phyloP scores from a whole-genome alignment of 192 early-diverging fungal species.

The Lobulomyces angularis region DNA sequence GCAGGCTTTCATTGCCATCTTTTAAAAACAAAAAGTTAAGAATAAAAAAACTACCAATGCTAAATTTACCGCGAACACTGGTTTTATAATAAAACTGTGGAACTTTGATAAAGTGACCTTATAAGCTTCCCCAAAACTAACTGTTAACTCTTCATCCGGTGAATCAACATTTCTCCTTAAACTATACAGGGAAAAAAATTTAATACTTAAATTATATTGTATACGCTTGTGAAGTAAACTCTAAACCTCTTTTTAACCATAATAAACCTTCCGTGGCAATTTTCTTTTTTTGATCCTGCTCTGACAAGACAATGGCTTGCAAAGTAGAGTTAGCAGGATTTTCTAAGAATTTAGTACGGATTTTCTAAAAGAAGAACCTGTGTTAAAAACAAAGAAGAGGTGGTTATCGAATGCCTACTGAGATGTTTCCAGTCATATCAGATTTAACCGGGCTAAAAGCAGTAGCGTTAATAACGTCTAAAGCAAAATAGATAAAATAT shows the following conservation, averaged over 20 bases:
- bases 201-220: not conserved
- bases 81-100: slow-evolving; percentile 35
- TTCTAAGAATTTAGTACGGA: slow-evolving; percentile 56
- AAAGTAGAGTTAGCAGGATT: slow-evolving; percentile 63
- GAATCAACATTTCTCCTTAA: slow-evolving; percentile 28
- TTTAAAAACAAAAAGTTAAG: not conserved
- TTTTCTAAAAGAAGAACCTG: slow-evolving; percentile 47
- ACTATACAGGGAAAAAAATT: slow-evolving; percentile 10
- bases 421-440: slow-evolving; percentile 88
- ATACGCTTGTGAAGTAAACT: too few species aligned
- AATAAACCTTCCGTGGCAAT: slow-evolving; percentile 81
- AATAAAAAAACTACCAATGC: not conserved
- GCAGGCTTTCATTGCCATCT: slow-evolving; percentile 86
- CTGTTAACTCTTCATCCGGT: slow-evolving; percentile 29
- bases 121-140: slow-evolving; percentile 29
- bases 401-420: slow-evolving; percentile 23
- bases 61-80: slow-evolving; percentile 30
- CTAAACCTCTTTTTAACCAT: slow-evolving; percentile 70
- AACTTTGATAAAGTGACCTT: slow-evolving; percentile 21
- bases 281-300: slow-evolving; percentile 66
- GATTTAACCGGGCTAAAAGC: slow-evolving; percentile 79
- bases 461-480: slow-evolving; percentile 52
- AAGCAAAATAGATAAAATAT: slow-evolving; percentile 1
- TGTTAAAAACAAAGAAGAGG: not conserved
- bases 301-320: slow-evolving; percentile 63